Evolutionary conservation across 2,329 filamentous ascomycete species (phyloP), one percentile per base, ranked within the genome.

Genomic region (Thermochaetoides dissita): DNA sequence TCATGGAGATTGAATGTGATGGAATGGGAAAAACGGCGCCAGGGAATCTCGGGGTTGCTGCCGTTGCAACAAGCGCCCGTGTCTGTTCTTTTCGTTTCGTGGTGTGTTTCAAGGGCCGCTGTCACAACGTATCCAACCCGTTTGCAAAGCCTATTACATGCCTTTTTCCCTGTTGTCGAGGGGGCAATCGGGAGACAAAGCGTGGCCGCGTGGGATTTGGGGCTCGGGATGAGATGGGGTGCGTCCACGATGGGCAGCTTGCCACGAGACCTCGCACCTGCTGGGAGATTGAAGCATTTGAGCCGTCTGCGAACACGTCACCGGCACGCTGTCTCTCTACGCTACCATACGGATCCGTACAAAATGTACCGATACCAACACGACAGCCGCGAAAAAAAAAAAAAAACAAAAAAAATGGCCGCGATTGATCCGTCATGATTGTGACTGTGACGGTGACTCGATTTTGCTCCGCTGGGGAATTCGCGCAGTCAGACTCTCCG

Each of bases 81-180:
- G 17, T 5, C 17, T 51, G 48, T 46, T 45, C 48, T 45, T 45
- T 36, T 29, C 43, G 51, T 52, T 53, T 51, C 49, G 51, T 36
- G 37, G 47, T 38, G 46, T 42, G 51, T 54, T 54, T 54, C 52
- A 54, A 51, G 41, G 45, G 42, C 41, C 31, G 41, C 10, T 35
- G 34, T 11, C 34, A 10, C 47, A 38, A 44, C 47, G 42, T 37
- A 40, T 45, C 38, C 40, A n/a, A 30, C 42, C 38, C 42, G 38
- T 42, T 45, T 42, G 42, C 45, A 30, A 39, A n/a, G 17, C 17
- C 17, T 24, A 24, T 24, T 40, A 34, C 43, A 45, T 40, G 44
- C 43, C 43, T 44, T 41, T 32, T 34, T 45, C 43, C 43, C 31
- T 11, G 12, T 29, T 24, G 10, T 37, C 34, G 31, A 8, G 36